These are phyloP conservation scores for Globisporangium viniferum DNA, from an alignment of 352 stramenopile species.

Conservation along the genomic window DNA sequence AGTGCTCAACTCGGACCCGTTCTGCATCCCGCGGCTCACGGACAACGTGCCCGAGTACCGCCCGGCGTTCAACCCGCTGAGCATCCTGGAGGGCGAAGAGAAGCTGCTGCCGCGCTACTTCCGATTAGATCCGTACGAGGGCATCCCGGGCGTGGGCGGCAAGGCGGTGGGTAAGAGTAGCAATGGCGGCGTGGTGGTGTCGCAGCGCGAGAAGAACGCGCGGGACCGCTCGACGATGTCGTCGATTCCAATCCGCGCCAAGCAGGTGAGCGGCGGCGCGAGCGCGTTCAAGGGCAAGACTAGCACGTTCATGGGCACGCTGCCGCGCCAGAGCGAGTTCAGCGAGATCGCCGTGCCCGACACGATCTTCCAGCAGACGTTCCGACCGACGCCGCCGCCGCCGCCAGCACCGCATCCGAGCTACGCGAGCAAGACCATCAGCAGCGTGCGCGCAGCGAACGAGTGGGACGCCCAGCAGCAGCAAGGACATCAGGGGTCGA, in stretches of 20 bases:
- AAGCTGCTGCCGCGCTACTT: slow-evolving; percentile 69
- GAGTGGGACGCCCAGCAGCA: slow-evolving; percentile 5
- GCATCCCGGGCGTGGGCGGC: slow-evolving; percentile 12
- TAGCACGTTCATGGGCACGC: slow-evolving; percentile 54
- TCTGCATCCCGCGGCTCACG: slow-evolving; percentile 67
- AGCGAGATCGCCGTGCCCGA: slow-evolving; percentile 48
- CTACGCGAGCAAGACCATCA: slow-evolving; percentile 20
- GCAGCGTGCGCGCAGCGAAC: neutral
- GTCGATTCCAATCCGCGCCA: slow-evolving; percentile 10
- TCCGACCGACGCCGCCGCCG: slow-evolving; percentile 16
- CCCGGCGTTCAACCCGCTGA: slow-evolving; percentile 65
- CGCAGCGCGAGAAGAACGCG: slow-evolving; percentile 7
- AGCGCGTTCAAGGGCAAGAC: slow-evolving; percentile 28
- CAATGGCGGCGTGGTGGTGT: neutral
- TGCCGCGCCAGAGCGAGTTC: slow-evolving; percentile 53
- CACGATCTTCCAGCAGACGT: slow-evolving; percentile 40
- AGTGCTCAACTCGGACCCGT: slow-evolving; percentile 57
- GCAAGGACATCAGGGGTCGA: slow-evolving; percentile 2
- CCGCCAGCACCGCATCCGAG: slow-evolving; percentile 12
- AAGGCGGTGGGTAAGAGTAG: slow-evolving; percentile 4
- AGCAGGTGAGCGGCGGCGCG: neutral
- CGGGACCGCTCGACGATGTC: slow-evolving; percentile 9
- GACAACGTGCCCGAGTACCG: slow-evolving; percentile 74
- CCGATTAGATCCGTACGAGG: slow-evolving; percentile 38
- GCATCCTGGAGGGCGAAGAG: slow-evolving; percentile 65